Evolutionary conservation across 2,329 filamentous ascomycete genomes (phyloP), one percentile per base, ranked within the genome.

Genomic region (Microdochium paspali): DNA sequence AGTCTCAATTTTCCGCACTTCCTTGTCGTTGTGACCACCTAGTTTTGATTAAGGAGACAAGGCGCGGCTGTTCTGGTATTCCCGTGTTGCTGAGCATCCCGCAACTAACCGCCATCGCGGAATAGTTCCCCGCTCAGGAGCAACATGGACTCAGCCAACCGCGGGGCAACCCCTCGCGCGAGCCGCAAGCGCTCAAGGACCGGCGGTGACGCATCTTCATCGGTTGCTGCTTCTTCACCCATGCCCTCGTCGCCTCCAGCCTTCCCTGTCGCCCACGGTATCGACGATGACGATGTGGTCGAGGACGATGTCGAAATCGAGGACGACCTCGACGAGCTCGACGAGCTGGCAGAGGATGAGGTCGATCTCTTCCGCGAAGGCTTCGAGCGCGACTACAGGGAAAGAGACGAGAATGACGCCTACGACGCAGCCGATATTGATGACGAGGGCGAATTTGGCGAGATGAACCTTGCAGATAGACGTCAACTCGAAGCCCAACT

Each of bases 131-230:
- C 90, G 63, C 76, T 94, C 51, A 83, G 85, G 66, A 77, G 82
- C 57, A 89, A 83, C 68, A 85, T 87, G 74, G 82, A 84, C 51
- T 90, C 90, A 54, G 89, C 84, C 58, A 95, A 95, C 68, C 82
- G 88, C 56, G 87, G 88, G 46, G 64, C 76, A 24, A 73, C 68
- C 40, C 64, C 71, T 44, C 68, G 72, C 47, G 64, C 68, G 43
- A 74, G 64, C 59, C 74, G 77, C 56, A 81, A 82, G 61, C 75
- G 78, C 44, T 70, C 76, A 30, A 75, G 77, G 49, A 68, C 68
- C 15, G 69, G 66, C 46, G 74, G 67, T 44, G 74, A 80, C 65
- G 70, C 63, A 25, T 65, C 67, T 3, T 78, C 77, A 24, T 72
- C 78, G 13, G 67, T 71, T 25, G 71, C 67, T 10, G 76, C 71